A percentile compares a stretch with the other conserved stretches of the same genome.
Evolutionary conservation across 2,329 filamentous ascomycete species (phyloP).

Genomic region (Paecilomyces dactylethromorphus): DNA sequence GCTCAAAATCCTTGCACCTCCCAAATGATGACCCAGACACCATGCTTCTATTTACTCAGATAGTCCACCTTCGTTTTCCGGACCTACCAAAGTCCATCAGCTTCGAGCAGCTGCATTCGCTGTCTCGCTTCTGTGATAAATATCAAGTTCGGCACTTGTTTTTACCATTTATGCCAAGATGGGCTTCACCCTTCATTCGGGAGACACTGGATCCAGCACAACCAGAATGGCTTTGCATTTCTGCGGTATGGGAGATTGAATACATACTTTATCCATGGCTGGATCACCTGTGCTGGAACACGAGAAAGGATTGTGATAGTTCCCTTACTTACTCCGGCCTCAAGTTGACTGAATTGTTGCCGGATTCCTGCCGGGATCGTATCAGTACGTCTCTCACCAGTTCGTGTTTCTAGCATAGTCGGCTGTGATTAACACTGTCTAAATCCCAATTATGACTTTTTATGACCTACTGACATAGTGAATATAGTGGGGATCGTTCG

Average conservation of each 20-base stretch:
- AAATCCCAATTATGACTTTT: too few species aligned
- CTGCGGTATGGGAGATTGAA: neutral
- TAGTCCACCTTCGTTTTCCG: neutral
- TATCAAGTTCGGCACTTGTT: neutral
- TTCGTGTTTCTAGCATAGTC: neutral
- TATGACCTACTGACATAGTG: neutral
- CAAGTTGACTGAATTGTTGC: neutral
- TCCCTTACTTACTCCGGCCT: neutral
- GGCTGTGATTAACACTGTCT: too few species aligned
- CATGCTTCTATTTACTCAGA: neutral
- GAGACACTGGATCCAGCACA: neutral
- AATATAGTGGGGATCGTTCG: neutral
- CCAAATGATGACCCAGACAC: neutral
- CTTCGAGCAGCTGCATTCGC: neutral
- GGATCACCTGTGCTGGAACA: neutral
- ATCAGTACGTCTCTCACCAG: neutral
- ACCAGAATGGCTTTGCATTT: neutral
- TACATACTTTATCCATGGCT: neutral
- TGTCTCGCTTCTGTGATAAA: neutral
- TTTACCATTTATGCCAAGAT: neutral
- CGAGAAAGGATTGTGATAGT: neutral
- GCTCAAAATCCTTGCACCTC: neutral
- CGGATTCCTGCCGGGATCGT: neutral
- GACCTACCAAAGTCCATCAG: neutral
- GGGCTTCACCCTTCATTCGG: neutral